phyloP scores from a whole-genome alignment of 352 stramenopile genomes.

The Phytophthora foliorum region DNA sequence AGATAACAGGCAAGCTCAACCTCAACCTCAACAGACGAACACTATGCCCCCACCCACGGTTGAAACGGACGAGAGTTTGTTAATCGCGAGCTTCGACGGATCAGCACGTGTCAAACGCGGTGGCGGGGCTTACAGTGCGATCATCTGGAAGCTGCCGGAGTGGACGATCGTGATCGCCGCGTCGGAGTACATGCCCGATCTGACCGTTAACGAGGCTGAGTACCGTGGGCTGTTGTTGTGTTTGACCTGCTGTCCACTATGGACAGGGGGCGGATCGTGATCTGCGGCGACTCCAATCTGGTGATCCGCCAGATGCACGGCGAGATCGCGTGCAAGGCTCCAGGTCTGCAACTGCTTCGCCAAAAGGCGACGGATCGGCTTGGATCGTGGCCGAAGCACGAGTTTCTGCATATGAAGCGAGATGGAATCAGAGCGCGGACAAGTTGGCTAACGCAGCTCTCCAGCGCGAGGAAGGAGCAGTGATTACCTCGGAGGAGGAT shows the following conservation, averaged over 20 bases:
- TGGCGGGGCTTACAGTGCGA: background rate
- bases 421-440: no score
- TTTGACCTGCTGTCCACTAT: background rate
- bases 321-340: no score
- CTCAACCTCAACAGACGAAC: background rate
- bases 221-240: background rate
- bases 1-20: no score
- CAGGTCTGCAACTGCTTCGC: no score
- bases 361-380: no score
- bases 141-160: background rate
- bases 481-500: no score
- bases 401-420: no score
- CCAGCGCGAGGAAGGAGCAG: no score
- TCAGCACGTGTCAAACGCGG: background rate
- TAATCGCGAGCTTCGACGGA: background rate
- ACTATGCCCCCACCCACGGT: background rate
- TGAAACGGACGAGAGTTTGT: background rate
- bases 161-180: background rate
- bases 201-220: background rate
- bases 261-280: background rate
- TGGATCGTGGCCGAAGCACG: no score
- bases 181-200: background rate
- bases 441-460: no score
- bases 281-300: background rate
- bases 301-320: background rate